Percentiles rank a stretch among this genome's conserved stretches.
Conservation (phyloP, 306 rosid genomes). For the Dryas alaskensis region DNA sequence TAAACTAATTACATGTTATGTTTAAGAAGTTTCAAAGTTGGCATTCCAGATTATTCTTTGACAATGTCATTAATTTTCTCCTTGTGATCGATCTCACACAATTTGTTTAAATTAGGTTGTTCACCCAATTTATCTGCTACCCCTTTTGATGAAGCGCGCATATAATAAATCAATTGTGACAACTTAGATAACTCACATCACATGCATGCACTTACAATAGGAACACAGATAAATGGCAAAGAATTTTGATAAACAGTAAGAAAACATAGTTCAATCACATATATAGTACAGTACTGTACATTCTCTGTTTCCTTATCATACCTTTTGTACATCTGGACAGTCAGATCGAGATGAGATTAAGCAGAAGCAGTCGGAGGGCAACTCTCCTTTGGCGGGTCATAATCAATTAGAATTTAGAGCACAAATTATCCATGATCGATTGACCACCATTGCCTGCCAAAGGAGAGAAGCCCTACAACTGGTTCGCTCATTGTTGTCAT, state of each 20-base stretch:
- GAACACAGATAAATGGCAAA: neutral
- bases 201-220: neutral
- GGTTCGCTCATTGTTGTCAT: slow-evolving; percentile 34
- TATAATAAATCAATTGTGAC: too few relatives aligned
- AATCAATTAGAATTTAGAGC: too few relatives aligned
- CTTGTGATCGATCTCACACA: too few relatives aligned
- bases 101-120: neutral
- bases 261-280: neutral
- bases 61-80: too few relatives aligned
- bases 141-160: neutral
- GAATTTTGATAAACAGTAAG: neutral
- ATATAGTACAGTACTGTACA: neutral
- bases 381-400: slow-evolving; percentile 86
- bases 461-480: slow-evolving; percentile 60
- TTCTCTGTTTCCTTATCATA: neutral
- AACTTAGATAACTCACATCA: neutral
- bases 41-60: too few relatives aligned
- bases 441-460: slow-evolving; percentile 45
- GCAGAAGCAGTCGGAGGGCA: slow-evolving; percentile 68
- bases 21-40: too few relatives aligned
- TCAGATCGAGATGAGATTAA: slow-evolving; percentile 21
- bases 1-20: too few relatives aligned
- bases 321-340: neutral
- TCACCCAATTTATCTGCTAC: neutral
- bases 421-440: neutral